Base-by-base conservation (phyloP, 768 basidiomycete species). In the Boletus rubroflammeus region DNA sequence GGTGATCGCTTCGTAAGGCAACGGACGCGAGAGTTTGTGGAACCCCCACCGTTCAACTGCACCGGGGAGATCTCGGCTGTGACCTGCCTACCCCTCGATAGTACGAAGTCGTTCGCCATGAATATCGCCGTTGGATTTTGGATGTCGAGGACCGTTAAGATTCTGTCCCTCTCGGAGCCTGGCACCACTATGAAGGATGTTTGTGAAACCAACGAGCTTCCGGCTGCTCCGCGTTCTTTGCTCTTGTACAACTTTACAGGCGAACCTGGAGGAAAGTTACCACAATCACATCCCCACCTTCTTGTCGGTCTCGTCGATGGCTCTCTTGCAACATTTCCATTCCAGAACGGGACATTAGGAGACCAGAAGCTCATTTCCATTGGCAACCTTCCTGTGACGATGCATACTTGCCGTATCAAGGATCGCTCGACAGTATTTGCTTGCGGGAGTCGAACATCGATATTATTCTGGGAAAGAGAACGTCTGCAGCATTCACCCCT, bases 241-340 rank as follows among this genome's bases (percentile, higher is more conserved):
- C 69, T 85, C 32, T 60, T 81, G 43, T 78, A 82, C 61, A 82
- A 84, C 60, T 92, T 94, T 66, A 80, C 79, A 34, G 42, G 60
- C 47, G 59, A 76, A 64, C 28, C 56, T 13, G 68, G 67, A 41
- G 68, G 26, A 68, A 75, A 65, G 67, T 62, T 59, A 40, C 58
- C 39, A 58, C 78, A 67, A 60, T 74, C 52, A 70, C 78, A 64
- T 62, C 82, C 74, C 1, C 81, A 86, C 56, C 74, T 95, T 9
- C 74, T 96, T 29, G 81, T 81, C 17, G 93, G 93, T 3, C 75
- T 93, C 10, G 82, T 78, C 3, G 83, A 96, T 65, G 93, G 93
- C 2, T 82, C 82, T 15, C 73, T 93, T 26, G 79, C 81, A 5
- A 75, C 80, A 11, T 82, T 81, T 61, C 54, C 71, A 0, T 83